Base-by-base conservation (phyloP, 805 yeast genomes). In the Saturnispora zaruensis region DNA sequence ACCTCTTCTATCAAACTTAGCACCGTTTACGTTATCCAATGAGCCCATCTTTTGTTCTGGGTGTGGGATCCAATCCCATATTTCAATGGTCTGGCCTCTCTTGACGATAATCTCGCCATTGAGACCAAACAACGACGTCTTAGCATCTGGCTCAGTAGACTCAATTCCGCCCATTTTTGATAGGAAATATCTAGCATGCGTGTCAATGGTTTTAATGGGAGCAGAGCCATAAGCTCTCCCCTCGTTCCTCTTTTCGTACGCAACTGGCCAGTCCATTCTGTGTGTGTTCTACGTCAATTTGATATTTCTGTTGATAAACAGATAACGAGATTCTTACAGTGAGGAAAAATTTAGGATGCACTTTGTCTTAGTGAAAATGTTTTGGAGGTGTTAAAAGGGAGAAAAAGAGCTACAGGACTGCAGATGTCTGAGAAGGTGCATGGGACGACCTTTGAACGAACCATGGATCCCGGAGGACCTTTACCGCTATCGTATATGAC, bases 31-130 rank as follows among this genome's bases (percentile, higher is more conserved):
- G 21, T 13, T 4, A 28, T n/a, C 20, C 6, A 9, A 14, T 11
- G 45, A 23, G 25, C 40, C 41, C 25, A 45, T 51, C 18, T 41
- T 49, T 26, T 44, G 26, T 2, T 30, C 21, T 16, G 21, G 9
- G 30, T 44, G 24, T 2, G 67, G 68, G 2, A 51, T 25, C 75
- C 75, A 69, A 49, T 70, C 74, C 73, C 73, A 72, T 6, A 71
- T 61, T 45, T 70, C 69, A 14, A 72, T 56, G 1, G 56, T 37
- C 47, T 61, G 57, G 3, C 56, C 55, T 44, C 55, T 63, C 0
- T 59, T 65, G 2, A 66, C 34, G 20, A 69, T 55, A 0, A 72
- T 48, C 49, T 72, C 75, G 2, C 75, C 74, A 48, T 65, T 41
- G n/a, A 30, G 6, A 18, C 50, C 50, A 38, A 32, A 40, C 24